Evolutionary conservation across 257 asterid species (phyloP).

Genomic region (Penstemon barbatus): DNA sequence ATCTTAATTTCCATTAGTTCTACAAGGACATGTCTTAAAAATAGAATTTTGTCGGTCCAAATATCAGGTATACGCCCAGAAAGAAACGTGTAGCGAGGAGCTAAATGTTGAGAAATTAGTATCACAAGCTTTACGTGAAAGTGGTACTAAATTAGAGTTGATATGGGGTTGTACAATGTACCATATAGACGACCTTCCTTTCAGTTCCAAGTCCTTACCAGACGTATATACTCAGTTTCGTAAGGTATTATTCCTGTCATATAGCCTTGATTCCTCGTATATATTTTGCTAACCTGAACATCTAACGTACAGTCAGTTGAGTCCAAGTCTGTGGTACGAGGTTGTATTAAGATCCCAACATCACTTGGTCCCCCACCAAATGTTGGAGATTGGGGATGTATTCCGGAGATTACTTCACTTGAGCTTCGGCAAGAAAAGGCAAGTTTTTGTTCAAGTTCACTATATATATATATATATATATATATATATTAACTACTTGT

Average conservation of each 20-base stretch:
- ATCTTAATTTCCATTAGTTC: constrained; percentile 3
- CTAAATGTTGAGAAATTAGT: constrained; percentile 68
- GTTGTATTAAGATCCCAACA: constrained; percentile 63
- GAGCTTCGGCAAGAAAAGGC: constrained; percentile 67
- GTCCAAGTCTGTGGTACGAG: constrained; percentile 61
- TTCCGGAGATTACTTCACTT: constrained; percentile 67
- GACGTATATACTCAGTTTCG: constrained; percentile 91
- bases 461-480: background rate
- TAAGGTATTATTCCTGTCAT: constrained; percentile 53
- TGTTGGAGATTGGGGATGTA: constrained; percentile 76
- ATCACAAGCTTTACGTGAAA: constrained; percentile 44
- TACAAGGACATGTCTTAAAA: background rate
- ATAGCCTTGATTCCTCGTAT: background rate
- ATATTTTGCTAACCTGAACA: constrained; percentile 14
- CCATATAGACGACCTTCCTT: constrained; percentile 89
- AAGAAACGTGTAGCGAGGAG: constrained; percentile 98
- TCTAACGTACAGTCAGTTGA: constrained; percentile 64
- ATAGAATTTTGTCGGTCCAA: constrained; percentile 10
- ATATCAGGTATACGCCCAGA: constrained; percentile 85
- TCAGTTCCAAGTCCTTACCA: constrained; percentile 60
- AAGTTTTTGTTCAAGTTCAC: constrained; percentile 26
- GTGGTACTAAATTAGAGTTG: constrained; percentile 51
- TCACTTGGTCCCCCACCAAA: constrained; percentile 76
- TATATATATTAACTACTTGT: background rate
- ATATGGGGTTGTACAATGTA: constrained; percentile 87